Evolutionary conservation across 257 asterid species (phyloP).

Genomic region (Nicotiana paniculata): DNA sequence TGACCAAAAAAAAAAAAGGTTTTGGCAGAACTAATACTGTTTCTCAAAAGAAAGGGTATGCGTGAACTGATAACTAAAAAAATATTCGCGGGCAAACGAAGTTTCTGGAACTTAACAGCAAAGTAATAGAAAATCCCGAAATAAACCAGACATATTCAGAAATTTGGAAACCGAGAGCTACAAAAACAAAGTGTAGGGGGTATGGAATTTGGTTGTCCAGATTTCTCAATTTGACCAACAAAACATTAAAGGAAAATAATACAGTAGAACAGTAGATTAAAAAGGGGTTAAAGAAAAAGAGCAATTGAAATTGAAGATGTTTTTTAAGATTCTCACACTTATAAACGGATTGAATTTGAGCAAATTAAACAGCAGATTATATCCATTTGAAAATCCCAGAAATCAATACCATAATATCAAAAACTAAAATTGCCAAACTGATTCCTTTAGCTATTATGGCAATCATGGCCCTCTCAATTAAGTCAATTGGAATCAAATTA

Average conservation of each 20-base stretch:
- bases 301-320: background rate
- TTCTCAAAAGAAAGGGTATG: constrained; percentile 11
- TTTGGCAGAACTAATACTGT: constrained; percentile 17
- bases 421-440: background rate
- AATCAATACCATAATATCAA: background rate
- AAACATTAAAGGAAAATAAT: background rate
- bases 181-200: background rate
- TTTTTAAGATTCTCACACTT: background rate
- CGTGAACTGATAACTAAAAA: background rate
- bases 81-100: constrained; percentile 1
- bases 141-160: background rate
- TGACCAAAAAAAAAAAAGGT: background rate
- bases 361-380: background rate
- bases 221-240: background rate
- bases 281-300: background rate
- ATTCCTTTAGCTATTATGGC: background rate
- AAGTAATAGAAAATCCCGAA: background rate
- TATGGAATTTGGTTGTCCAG: background rate
- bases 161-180: background rate
- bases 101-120: constrained; percentile 17
- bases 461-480: no score
- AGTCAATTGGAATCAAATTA: background rate
- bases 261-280: background rate
- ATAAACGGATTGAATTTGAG: background rate
- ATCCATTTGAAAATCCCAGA: background rate